A percentile compares a stretch with the other conserved stretches of the same genome.
phyloP scores from a whole-genome alignment of 2,329 filamentous ascomycete genomes.

The Calonectria pseudoturangicola region DNA sequence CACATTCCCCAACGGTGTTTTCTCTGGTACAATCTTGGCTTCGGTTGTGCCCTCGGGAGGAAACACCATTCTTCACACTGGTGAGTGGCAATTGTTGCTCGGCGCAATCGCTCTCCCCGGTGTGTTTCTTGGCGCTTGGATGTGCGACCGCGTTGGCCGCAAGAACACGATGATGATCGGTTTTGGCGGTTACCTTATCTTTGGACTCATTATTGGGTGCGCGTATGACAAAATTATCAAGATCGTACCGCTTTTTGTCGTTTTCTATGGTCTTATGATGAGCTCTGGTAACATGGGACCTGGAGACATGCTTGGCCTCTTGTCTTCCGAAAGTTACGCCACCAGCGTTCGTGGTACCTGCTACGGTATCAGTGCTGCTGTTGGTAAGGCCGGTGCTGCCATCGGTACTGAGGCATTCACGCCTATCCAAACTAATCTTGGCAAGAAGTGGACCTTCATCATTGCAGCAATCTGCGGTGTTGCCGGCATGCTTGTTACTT shows the following conservation, averaged over 20 bases:
- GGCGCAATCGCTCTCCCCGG: constrained; percentile 67
- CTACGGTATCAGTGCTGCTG: constrained; percentile 70
- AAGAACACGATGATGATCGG: constrained; percentile 71
- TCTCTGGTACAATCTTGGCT: constrained; percentile 66
- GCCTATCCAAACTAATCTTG: constrained; percentile 66
- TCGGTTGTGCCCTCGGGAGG: constrained; percentile 59
- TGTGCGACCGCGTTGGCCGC: constrained; percentile 69
- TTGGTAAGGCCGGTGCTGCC: constrained; percentile 71
- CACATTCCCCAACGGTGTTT: constrained; percentile 69
- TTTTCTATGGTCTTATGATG: constrained; percentile 72
- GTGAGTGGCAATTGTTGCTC: constrained; percentile 69
- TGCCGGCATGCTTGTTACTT: constrained; percentile 67
- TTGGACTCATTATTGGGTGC: constrained; percentile 71
- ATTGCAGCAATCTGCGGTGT: constrained; percentile 71
- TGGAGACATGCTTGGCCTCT: constrained; percentile 69
- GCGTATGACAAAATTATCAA: constrained; percentile 67
- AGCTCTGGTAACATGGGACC: constrained; percentile 70
- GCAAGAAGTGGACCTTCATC: constrained; percentile 71
- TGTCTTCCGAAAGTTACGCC: constrained; percentile 70
- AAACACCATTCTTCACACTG: constrained; percentile 63
- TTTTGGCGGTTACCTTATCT: constrained; percentile 69
- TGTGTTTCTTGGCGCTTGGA: constrained; percentile 68
- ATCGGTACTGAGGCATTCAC: constrained; percentile 71
- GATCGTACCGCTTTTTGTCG: constrained; percentile 69
- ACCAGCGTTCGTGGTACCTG: constrained; percentile 71